These are phyloP conservation scores for Breynia disticha DNA, from an alignment of 441 rosid genomes.

Conservation along the genomic window DNA sequence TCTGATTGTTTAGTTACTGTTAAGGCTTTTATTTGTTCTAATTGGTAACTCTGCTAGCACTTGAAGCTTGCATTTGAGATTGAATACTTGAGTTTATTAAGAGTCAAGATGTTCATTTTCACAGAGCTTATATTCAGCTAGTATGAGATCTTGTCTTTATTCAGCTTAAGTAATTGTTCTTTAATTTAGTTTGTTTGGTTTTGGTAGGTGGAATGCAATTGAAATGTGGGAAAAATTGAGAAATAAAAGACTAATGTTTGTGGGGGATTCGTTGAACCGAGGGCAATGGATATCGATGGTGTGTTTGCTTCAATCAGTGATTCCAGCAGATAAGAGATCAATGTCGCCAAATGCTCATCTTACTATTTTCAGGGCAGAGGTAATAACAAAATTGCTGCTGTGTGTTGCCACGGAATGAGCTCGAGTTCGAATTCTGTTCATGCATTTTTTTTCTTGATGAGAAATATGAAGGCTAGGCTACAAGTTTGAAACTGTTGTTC, in stretches of 20 bases:
- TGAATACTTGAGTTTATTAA: no score
- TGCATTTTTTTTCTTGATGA: no score
- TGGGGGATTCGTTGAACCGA: slow-evolving; percentile 88
- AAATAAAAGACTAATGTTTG: slow-evolving; percentile 89
- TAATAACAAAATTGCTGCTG: slow-evolving; percentile 11
- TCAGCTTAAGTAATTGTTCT: neutral
- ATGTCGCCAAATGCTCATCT: slow-evolving; percentile 86
- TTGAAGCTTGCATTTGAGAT: no score
- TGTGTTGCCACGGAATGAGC: no score
- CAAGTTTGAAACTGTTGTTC: slow-evolving; percentile 8
- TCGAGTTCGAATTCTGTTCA: no score
- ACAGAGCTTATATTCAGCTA: no score
- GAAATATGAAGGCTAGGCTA: neutral
- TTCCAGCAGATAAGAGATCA: slow-evolving; percentile 61
- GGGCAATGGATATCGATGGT: slow-evolving; percentile 99
- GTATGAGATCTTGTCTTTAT: neutral
- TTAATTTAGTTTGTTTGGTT: neutral
- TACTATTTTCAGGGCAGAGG: slow-evolving; percentile 91
- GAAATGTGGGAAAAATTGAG: slow-evolving; percentile 97
- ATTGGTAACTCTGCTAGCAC: no score
- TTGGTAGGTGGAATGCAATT: slow-evolving; percentile 64
- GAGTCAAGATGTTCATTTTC: no score
- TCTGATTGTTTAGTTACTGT: no score
- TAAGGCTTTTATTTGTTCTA: no score
- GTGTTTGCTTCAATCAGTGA: slow-evolving; percentile 74